phyloP scores from a whole-genome alignment of 495 filamentous ascomycete genomes.

The Massariosphaeria phaeospora region DNA sequence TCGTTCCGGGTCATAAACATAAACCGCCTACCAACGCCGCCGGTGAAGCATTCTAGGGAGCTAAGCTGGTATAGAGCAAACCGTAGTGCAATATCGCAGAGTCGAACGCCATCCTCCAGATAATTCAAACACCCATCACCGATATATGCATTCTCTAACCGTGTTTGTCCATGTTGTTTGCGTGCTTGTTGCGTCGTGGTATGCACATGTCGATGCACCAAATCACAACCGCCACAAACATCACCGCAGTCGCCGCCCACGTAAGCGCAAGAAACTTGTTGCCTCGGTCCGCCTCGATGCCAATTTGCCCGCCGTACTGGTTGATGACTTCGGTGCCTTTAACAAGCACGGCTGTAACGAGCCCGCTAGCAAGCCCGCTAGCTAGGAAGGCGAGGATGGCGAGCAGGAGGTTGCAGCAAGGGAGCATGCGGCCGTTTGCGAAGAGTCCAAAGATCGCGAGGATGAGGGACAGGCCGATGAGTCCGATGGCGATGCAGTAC shows the following conservation, averaged over 20 bases:
- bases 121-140: too few relatives aligned
- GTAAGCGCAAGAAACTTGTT: slow-evolving; percentile 56
- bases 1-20: too few relatives aligned
- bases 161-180: too few relatives aligned
- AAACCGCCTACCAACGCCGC: too few relatives aligned
- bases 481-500: slow-evolving; percentile 58
- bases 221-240: slow-evolving; percentile 43
- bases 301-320: slow-evolving; percentile 51
- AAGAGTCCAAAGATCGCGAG: slow-evolving; percentile 45
- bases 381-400: slow-evolving; percentile 45
- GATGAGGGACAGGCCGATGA: slow-evolving; percentile 55
- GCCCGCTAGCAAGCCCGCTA: slow-evolving; percentile 57
- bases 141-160: too few relatives aligned
- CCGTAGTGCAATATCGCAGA: too few relatives aligned
- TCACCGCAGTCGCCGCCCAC: slow-evolving; percentile 52
- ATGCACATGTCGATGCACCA: slow-evolving; percentile 42
- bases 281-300: slow-evolving; percentile 52
- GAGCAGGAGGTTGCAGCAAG: slow-evolving; percentile 45
- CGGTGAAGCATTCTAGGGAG: too few relatives aligned
- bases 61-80: too few relatives aligned
- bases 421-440: slow-evolving; percentile 38
- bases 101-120: too few relatives aligned
- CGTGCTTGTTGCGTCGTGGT: too few relatives aligned
- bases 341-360: slow-evolving; percentile 56
- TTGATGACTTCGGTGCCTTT: slow-evolving; percentile 56